These are phyloP conservation scores for Penicillium argentinense DNA, from an alignment of 495 filamentous ascomycete species.

Conservation along the genomic window DNA sequence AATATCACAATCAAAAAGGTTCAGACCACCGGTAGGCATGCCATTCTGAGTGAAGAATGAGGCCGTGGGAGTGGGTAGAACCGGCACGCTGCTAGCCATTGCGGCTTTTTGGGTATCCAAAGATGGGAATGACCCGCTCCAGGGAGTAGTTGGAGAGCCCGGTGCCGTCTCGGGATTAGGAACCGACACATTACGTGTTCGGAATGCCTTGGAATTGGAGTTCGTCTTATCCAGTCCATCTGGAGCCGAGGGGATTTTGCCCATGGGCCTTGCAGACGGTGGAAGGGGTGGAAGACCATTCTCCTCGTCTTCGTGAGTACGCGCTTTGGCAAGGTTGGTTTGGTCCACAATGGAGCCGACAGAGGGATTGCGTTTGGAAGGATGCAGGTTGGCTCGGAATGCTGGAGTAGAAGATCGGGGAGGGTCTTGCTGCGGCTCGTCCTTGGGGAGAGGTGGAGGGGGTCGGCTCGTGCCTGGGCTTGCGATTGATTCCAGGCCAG, in stretches of 20 bases:
- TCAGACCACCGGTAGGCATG: slow-evolving; percentile 63
- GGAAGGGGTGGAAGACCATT: slow-evolving; percentile 37
- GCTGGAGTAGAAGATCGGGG: slow-evolving; percentile 23
- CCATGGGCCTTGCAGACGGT: slow-evolving; percentile 48
- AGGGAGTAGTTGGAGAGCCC: slow-evolving; percentile 70
- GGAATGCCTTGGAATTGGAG: slow-evolving; percentile 70
- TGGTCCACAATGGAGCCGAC: slow-evolving; percentile 34
- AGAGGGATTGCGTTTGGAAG: slow-evolving; percentile 32
- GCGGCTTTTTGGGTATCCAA: slow-evolving; percentile 49
- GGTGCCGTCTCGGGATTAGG: slow-evolving; percentile 69
- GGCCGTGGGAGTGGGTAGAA: slow-evolving; percentile 68
- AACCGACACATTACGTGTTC: slow-evolving; percentile 71
- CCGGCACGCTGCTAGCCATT: slow-evolving; percentile 52
- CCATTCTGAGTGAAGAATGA: slow-evolving; percentile 55
- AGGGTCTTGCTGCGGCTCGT: slow-evolving; percentile 25
- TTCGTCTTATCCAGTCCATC: slow-evolving; percentile 71
- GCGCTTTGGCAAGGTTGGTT: slow-evolving; percentile 37
- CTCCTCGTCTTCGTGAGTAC: slow-evolving; percentile 42
- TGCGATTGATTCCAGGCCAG: slow-evolving; percentile 43
- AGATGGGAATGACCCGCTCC: slow-evolving; percentile 63
- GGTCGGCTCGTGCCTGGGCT: slow-evolving; percentile 20
- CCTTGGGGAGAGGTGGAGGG: slow-evolving; percentile 31
- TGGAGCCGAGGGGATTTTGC: slow-evolving; percentile 52
- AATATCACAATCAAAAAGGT: slow-evolving; percentile 84
- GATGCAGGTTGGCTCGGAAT: slow-evolving; percentile 20